phyloP scores from a whole-genome alignment of 768 basidiomycete genomes.

The Suillus clintonianus region DNA sequence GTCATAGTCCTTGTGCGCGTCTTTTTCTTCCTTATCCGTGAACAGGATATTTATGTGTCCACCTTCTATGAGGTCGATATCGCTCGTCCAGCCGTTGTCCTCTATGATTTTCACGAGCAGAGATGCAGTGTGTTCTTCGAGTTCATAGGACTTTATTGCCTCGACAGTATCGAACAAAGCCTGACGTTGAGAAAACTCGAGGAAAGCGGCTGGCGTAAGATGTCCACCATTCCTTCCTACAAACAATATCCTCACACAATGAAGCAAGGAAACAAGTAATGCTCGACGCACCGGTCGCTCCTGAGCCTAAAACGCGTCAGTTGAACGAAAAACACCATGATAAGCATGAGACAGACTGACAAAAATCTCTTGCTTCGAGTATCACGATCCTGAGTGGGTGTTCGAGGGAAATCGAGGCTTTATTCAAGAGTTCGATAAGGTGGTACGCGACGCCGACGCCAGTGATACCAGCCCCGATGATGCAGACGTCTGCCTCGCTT shows the following conservation, averaged over 20 bases:
- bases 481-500: conserved; percentile 65
- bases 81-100: conserved; percentile 40
- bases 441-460: conserved; percentile 78
- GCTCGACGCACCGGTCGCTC: conserved; percentile 66
- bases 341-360: conserved; percentile 44
- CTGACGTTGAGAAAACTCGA: conserved; percentile 43
- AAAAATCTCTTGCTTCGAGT: conserved; percentile 85
- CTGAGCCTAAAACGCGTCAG: conserved; percentile 50
- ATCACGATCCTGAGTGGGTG: conserved; percentile 54
- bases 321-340: not conserved
- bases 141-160: conserved; percentile 48
- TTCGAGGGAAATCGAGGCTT: not conserved
- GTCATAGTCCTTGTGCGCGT: conserved; percentile 46
- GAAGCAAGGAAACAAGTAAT: not conserved
- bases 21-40: conserved; percentile 44
- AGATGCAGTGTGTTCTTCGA: conserved; percentile 60
- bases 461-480: conserved; percentile 81
- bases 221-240: conserved; percentile 82
- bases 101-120: conserved; percentile 53
- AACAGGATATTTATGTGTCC: conserved; percentile 53
- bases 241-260: not conserved
- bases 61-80: conserved; percentile 64
- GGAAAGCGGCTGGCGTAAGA: conserved; percentile 53
- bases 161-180: conserved; percentile 51
- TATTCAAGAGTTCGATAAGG: conserved; percentile 43